Percentiles rank a stretch among this genome's conserved stretches.
phyloP scores from a whole-genome alignment of 2,329 filamentous ascomycete species.

The Chrysoporthe cubensis region DNA sequence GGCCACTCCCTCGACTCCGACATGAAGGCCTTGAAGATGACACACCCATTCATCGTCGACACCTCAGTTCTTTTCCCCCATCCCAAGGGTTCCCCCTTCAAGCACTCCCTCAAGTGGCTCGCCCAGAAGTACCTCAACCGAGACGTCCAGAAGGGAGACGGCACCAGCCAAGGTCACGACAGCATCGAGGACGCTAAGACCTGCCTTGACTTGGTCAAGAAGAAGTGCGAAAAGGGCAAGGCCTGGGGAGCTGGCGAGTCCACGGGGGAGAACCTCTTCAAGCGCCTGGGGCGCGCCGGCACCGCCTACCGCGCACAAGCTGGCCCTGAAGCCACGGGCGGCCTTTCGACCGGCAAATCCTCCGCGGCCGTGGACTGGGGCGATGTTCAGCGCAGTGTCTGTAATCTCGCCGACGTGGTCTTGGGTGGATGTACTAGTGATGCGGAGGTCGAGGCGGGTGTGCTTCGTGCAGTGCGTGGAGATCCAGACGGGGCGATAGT shows the following conservation, averaged over 20 bases:
- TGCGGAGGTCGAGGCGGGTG: constrained; percentile 58
- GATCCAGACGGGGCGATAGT: constrained; percentile 62
- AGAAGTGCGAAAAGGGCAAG: constrained; percentile 93
- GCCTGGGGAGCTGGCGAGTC: constrained; percentile 81
- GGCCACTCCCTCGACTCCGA: constrained; percentile 85
- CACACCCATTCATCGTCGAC: constrained; percentile 92
- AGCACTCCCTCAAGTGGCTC: constrained; percentile 88
- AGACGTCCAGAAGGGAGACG: constrained; percentile 82
- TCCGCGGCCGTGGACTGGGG: constrained; percentile 90
- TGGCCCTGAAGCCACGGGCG: constrained; percentile 59
- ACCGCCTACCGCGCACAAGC: constrained; percentile 65
- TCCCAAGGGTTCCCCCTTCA: constrained; percentile 84
- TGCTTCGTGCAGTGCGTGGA: constrained; percentile 63
- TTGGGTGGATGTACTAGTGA: constrained; percentile 61
- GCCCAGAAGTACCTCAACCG: constrained; percentile 82
- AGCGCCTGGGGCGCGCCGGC: constrained; percentile 70
- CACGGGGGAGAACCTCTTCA: constrained; percentile 87
- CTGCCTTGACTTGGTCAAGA: constrained; percentile 89
- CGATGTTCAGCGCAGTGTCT: constrained; percentile 66
- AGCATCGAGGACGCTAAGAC: constrained; percentile 91
- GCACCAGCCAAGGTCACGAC: constrained; percentile 74
- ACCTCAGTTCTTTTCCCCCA: constrained; percentile 91
- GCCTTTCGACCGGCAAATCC: constrained; percentile 60
- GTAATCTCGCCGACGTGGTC: constrained; percentile 58
- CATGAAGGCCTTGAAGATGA: constrained; percentile 79